phyloP scores from a whole-genome alignment of 2,329 filamentous ascomycete genomes.

The Alternaria sp. region DNA sequence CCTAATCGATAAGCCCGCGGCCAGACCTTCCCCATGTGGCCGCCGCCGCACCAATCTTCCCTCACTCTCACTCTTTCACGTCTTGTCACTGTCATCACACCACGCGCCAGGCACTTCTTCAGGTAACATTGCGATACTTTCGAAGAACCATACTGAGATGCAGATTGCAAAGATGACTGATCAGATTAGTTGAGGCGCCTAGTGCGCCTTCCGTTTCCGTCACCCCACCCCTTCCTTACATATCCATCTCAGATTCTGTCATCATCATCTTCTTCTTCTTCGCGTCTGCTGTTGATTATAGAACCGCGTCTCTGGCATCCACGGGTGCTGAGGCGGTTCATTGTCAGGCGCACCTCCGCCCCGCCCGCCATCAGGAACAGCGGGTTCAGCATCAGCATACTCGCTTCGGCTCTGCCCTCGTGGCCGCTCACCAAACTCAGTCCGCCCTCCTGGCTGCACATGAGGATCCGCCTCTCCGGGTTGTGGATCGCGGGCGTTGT shows the following conservation, averaged over 20 bases:
- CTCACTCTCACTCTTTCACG: neutral
- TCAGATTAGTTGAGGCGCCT: neutral
- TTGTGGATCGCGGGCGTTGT: too few relatives aligned
- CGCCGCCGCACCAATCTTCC: neutral
- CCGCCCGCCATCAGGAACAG: neutral
- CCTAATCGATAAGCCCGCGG: conserved; percentile 17
- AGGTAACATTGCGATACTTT: neutral
- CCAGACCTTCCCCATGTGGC: neutral
- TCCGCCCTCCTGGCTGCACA: neutral
- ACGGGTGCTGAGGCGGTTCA: neutral
- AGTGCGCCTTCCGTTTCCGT: neutral
- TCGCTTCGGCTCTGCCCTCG: neutral
- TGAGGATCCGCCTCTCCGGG: neutral
- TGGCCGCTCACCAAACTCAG: neutral
- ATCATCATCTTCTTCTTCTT: neutral
- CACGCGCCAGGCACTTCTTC: neutral
- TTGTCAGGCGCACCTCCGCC: neutral
- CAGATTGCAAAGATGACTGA: neutral
- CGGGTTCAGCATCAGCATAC: neutral
- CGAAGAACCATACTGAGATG: neutral
- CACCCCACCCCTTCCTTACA: neutral
- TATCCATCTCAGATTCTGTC: neutral
- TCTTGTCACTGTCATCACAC: neutral
- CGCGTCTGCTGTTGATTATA: neutral
- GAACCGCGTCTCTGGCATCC: neutral